Evolutionary conservation across 257 asterid genomes (phyloP), one percentile per base, ranked within the genome.

Genomic region (Misopates orontium): DNA sequence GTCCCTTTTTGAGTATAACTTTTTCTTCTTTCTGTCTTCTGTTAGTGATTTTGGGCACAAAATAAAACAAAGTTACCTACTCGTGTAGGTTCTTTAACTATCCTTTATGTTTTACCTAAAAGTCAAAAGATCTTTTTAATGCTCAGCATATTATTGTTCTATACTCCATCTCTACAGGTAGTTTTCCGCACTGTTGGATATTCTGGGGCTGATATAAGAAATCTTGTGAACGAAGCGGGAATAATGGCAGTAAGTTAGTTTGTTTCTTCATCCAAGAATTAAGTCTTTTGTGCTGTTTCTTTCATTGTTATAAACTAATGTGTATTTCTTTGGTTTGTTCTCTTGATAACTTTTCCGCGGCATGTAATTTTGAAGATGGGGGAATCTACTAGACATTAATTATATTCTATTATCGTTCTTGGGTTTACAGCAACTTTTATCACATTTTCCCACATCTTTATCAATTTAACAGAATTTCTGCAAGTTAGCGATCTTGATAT

Each of bases 111-210:
- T 18, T n/a, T 7, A 41, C 62, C 57, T 59, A 2, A 16, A 24
- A 36, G 22, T 56, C 55, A 64, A 5, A 25, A 48, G 12, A 45
- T 44, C 61, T 11, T 28, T 39, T 20, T 41, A 36, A 60, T 72
- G 59, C 62, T 52, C 67, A 3, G 44, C 13, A 40, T 61, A 31
- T 12, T 65, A 25, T 60, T 48, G 18, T 62, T 69, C 41, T 71
- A 67, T 71, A 67, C 42, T 69, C 65, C 70, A 62, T 67, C 68
- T 75, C 60, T 69, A 50, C 95, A 93, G 99, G 95, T 93, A 23
- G 99, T 90, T 64, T 93, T 93, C 69, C 97, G 99, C 74, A 93
- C 99, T 54, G 97, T 86, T 49, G 97, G 99, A 62, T 93, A 87
- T 82, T 93, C 99, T 52, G 99, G 99, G 57, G 97, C 99, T 58